A percentile compares a stretch with the other conserved stretches of the same genome.
phyloP scores from a whole-genome alignment of 768 basidiomycete genomes.

The Lenzites betulinus region DNA sequence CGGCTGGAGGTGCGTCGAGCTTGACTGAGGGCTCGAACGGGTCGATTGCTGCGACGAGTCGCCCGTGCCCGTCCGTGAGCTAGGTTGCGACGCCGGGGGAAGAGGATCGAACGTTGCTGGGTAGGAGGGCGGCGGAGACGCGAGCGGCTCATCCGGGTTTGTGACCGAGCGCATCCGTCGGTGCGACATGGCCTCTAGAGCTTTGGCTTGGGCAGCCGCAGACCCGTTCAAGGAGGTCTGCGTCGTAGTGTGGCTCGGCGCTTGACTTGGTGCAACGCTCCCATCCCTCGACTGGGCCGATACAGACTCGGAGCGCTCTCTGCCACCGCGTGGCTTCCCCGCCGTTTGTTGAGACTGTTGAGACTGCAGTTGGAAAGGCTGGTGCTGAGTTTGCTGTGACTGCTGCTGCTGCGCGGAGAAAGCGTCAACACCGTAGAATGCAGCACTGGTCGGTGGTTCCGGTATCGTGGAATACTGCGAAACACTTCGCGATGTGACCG shows the following conservation, averaged over 20 bases:
- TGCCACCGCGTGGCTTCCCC: background rate
- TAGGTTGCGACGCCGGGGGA: slow-evolving; percentile 1
- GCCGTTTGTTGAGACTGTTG: background rate
- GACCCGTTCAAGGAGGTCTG: background rate
- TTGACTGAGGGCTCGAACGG: slow-evolving; percentile 10
- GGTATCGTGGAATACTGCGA: slow-evolving; percentile 16
- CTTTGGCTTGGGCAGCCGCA: slow-evolving; percentile 11
- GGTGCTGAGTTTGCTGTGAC: background rate
- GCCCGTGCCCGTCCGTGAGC: background rate
- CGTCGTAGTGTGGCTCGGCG: background rate
- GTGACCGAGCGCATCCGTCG: slow-evolving; percentile 19
- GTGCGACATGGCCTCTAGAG: slow-evolving; percentile 13
- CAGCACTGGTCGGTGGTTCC: slow-evolving; percentile 21
- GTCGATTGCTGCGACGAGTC: slow-evolving; percentile 12
- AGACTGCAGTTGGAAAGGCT: background rate
- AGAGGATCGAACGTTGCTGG: slow-evolving; percentile 8
- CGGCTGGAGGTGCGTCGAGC: background rate
- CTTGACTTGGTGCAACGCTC: slow-evolving; percentile 3
- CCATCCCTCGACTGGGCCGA: slow-evolving; percentile 4
- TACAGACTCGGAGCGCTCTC: slow-evolving; percentile 9
- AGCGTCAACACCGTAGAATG: slow-evolving; percentile 2
- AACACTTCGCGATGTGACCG: slow-evolving; percentile 14
- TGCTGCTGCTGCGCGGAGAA: slow-evolving; percentile 11
- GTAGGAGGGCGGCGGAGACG: slow-evolving; percentile 20
- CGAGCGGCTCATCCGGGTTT: slow-evolving; percentile 20